These are phyloP conservation scores for Salix dunnii DNA, from an alignment of 345 rosid species.

Conservation along the genomic window DNA sequence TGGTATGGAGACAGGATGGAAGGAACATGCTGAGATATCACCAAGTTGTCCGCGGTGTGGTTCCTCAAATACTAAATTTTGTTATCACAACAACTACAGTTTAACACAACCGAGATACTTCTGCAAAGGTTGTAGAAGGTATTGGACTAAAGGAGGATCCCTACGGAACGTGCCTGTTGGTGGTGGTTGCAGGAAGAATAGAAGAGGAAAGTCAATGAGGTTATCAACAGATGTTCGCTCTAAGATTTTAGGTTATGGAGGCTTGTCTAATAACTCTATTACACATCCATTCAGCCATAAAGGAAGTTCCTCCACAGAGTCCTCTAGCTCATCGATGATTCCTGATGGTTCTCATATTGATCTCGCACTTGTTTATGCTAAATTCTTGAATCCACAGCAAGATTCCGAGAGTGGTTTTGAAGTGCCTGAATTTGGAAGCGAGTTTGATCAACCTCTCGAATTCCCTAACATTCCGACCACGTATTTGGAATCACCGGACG, in stretches of 20 bases:
- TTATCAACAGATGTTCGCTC: constrained; percentile 18
- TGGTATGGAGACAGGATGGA: constrained; percentile 54
- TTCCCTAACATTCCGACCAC: constrained; percentile 12
- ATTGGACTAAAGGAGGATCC: constrained; percentile 69
- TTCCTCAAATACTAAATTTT: constrained; percentile 58
- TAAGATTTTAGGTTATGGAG: constrained; percentile 9
- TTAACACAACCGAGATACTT: constrained; percentile 60
- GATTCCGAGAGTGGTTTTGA: constrained; percentile 18
- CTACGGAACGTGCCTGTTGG: constrained; percentile 57
- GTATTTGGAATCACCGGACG: constrained; percentile 10
- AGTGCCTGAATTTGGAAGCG: constrained; percentile 19
- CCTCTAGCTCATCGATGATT: constrained; percentile 15
- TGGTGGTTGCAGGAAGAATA: constrained; percentile 55
- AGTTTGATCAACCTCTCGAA: constrained; percentile 23
- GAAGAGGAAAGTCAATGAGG: constrained; percentile 42
- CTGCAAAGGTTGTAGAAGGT: constrained; percentile 63
- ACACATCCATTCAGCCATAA: constrained; percentile 1
- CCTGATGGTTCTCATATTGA: constrained; percentile 40
- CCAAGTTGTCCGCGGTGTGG: constrained; percentile 65
- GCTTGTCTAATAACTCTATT: neutral
- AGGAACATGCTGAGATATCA: constrained; percentile 40
- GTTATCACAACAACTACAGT: constrained; percentile 73
- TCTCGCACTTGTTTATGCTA: constrained; percentile 54
- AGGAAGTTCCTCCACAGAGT: constrained; percentile 18
- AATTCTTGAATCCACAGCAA: constrained; percentile 46